Evolutionary conservation across 768 basidiomycete species (phyloP).

Genomic region (Tylopilus cervinicoccineus): DNA sequence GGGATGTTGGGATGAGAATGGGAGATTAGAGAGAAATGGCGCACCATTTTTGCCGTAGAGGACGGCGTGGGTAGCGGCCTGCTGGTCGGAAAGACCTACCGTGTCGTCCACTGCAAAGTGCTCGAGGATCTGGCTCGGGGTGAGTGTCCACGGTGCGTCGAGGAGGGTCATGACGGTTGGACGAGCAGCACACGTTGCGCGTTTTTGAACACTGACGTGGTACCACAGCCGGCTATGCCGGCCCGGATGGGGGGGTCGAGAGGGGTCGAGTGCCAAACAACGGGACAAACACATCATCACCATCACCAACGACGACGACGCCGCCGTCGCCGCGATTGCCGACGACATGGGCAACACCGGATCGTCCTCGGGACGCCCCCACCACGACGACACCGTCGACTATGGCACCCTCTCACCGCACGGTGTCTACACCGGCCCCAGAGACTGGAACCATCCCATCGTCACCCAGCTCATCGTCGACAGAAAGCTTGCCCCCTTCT

Average conservation of each 20-base stretch:
- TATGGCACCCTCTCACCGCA: constrained; percentile 77
- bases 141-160: constrained; percentile 77
- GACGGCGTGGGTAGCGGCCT: constrained; percentile 69
- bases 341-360: constrained; percentile 74
- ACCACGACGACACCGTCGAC: constrained; percentile 83
- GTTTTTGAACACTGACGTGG: constrained; percentile 5
- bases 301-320: constrained; percentile 1
- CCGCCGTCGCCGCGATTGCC: constrained; percentile 4
- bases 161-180: constrained; percentile 34
- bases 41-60: constrained; percentile 85
- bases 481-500: constrained; percentile 91
- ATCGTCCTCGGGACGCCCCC: constrained; percentile 68
- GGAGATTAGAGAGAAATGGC: constrained; percentile 9
- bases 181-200: background rate
- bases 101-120: constrained; percentile 65
- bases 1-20: constrained; percentile 1
- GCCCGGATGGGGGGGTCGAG: constrained; percentile 15
- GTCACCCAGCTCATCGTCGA: constrained; percentile 87
- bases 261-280: constrained; percentile 21
- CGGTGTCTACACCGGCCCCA: constrained; percentile 78
- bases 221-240: background rate
- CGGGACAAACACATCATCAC: constrained; percentile 14
- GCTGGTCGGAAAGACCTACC: constrained; percentile 60
- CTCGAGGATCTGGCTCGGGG: constrained; percentile 63
- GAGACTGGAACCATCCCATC: constrained; percentile 86